These are phyloP conservation scores for Bullera alba DNA, from an alignment of 768 basidiomycete genomes.

Conservation along the genomic window DNA sequence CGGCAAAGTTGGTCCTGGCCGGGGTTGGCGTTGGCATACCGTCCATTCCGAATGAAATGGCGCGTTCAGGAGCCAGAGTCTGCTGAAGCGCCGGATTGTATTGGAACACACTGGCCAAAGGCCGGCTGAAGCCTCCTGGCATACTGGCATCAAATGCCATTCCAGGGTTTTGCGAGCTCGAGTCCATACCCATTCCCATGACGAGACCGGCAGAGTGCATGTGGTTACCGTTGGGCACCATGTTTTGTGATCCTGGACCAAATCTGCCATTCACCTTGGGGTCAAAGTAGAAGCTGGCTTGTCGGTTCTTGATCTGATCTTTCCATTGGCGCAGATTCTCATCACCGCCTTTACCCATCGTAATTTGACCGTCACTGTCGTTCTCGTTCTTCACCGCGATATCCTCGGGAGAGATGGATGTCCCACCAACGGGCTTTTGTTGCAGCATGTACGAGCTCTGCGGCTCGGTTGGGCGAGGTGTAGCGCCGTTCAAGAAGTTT, in stretches of 20 bases:
- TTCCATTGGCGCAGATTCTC: constrained; percentile 23
- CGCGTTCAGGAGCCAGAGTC: constrained; percentile 42
- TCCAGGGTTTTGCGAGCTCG: background rate
- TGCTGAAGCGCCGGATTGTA: constrained; percentile 30
- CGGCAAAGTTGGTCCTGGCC: background rate
- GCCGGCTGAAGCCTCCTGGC: constrained; percentile 4
- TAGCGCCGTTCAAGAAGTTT: constrained; percentile 13
- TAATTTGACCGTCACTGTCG: no score
- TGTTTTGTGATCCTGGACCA: background rate
- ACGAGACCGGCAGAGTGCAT: no score
- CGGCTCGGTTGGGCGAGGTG: constrained; percentile 11
- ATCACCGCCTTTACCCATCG: background rate
- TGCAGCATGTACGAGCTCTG: constrained; percentile 10
- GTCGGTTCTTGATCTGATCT: constrained; percentile 26
- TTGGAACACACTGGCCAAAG: constrained; percentile 30
- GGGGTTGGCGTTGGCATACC: background rate
- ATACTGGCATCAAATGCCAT: no score
- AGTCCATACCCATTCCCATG: background rate
- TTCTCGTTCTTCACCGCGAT: no score
- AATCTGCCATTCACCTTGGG: constrained; percentile 15
- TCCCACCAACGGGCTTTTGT: constrained; percentile 7
- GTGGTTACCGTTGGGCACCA: background rate
- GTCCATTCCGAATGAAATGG: constrained; percentile 32
- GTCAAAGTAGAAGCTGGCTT: constrained; percentile 16
- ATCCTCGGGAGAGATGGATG: background rate